Evolutionary conservation across 1,284 basidiomycete genomes (phyloP).

Genomic region (Ceratobasidium sp.): DNA sequence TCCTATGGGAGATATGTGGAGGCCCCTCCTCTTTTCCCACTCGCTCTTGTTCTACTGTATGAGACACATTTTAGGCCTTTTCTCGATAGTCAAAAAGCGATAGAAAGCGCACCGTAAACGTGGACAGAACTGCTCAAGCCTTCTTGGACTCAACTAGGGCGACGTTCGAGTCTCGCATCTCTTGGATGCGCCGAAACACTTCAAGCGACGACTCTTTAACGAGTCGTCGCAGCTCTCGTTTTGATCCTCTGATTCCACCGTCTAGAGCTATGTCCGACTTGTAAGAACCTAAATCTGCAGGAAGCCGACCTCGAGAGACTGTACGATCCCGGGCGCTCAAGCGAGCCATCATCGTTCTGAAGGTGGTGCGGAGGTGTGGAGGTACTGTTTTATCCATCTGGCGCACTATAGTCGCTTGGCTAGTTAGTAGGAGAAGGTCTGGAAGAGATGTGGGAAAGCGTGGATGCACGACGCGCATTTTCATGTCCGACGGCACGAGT

Average conservation of each 20-base stretch:
- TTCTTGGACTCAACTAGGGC: constrained; percentile 16
- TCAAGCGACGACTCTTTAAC: constrained; percentile 27
- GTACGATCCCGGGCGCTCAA: constrained; percentile 21
- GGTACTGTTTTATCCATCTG: constrained; percentile 17
- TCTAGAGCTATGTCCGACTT: background rate
- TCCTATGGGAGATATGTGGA: background rate
- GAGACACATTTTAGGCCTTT: background rate
- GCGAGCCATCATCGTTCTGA: constrained; percentile 5
- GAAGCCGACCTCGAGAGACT: constrained; percentile 8
- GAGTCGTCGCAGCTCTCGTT: constrained; percentile 23
- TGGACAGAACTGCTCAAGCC: constrained; percentile 21
- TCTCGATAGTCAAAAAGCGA: constrained; percentile 7
- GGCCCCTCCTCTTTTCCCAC: background rate
- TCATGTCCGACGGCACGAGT: constrained; percentile 8
- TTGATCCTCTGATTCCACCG: constrained; percentile 4
- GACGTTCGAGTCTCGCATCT: constrained; percentile 38
- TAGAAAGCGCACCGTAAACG: constrained; percentile 10
- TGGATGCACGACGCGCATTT: constrained; percentile 20
- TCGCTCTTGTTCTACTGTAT: background rate
- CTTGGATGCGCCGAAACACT: constrained; percentile 26
- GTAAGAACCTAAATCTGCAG: background rate
- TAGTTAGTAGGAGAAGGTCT: constrained; percentile 7
- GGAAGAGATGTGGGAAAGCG: background rate
- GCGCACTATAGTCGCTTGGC: constrained; percentile 15
- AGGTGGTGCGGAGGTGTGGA: background rate